These are phyloP conservation scores for Pichia sp. DNA, from an alignment of 1,139 yeast genomes.

Conservation along the genomic window DNA sequence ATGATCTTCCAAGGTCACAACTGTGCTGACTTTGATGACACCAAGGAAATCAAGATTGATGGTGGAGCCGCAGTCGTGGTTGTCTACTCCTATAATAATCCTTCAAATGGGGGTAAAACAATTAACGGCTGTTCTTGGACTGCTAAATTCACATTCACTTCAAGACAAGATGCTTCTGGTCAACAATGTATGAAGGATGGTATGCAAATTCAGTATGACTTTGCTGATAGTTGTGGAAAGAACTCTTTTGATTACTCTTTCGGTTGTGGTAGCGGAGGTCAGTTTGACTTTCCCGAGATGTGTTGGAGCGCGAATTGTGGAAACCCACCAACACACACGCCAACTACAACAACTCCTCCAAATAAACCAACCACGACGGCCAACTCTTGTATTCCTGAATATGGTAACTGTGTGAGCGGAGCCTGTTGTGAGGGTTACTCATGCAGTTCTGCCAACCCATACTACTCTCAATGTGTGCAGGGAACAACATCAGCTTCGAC, in stretches of 20 bases:
- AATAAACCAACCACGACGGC: not conserved
- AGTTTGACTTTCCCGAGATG: conserved; percentile 25
- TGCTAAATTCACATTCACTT: conserved; percentile 25
- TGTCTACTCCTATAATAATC: conserved; percentile 27
- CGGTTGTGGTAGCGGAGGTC: conserved; percentile 30
- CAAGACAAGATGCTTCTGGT: conserved; percentile 17
- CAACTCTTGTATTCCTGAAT: not conserved
- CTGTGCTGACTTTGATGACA: conserved; percentile 22
- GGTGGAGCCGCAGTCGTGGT: conserved; percentile 27
- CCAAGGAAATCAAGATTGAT: conserved; percentile 31
- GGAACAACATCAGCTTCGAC: not conserved
- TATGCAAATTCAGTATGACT: conserved; percentile 33
- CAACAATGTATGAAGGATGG: conserved; percentile 20
- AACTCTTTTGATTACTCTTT: conserved; percentile 27
- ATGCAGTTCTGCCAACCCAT: not conserved
- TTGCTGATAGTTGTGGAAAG: conserved; percentile 17
- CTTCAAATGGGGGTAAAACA: conserved; percentile 14
- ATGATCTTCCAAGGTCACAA: conserved; percentile 27
- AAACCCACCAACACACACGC: not conserved
- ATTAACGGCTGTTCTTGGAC: conserved; percentile 28
- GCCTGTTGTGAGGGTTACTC: not conserved
- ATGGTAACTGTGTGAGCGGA: not conserved
- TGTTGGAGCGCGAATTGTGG: conserved; percentile 25
- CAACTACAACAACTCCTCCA: not conserved
- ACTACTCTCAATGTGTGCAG: not conserved